These are phyloP conservation scores for Scytalidium sp. DNA, from an alignment of 2,329 filamentous ascomycete genomes.

Conservation along the genomic window DNA sequence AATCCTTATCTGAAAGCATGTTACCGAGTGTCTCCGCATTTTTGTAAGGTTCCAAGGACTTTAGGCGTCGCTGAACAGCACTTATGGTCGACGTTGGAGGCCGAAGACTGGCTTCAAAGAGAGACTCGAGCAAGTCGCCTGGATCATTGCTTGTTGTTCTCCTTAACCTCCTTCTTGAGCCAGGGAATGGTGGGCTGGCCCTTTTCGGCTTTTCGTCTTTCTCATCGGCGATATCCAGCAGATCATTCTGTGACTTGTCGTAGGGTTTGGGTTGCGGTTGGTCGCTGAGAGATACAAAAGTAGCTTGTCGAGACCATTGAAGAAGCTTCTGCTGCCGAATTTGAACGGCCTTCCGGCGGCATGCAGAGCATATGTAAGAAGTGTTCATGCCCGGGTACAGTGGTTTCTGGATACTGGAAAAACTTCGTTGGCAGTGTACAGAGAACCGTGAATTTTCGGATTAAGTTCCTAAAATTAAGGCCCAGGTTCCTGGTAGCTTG, in stretches of 20 bases:
- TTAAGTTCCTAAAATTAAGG: neutral
- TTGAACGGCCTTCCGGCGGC: slow-evolving; percentile 18
- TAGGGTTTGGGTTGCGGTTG: slow-evolving; percentile 11
- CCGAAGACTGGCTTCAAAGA: slow-evolving; percentile 25
- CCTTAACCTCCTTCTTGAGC: slow-evolving; percentile 3
- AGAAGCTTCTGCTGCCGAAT: slow-evolving; percentile 10
- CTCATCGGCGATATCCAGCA: slow-evolving; percentile 7
- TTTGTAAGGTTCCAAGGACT: slow-evolving; percentile 22
- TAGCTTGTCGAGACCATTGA: slow-evolving; percentile 20
- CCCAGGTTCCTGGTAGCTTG: neutral
- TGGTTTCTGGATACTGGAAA: neutral
- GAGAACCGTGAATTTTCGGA: neutral
- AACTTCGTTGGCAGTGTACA: too few species aligned
- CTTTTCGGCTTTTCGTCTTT: neutral
- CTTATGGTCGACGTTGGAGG: slow-evolving; percentile 5
- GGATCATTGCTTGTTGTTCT: slow-evolving; percentile 5
- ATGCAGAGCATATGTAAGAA: slow-evolving; percentile 25
- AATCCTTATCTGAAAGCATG: slow-evolving; percentile 18
- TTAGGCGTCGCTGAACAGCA: slow-evolving; percentile 1
- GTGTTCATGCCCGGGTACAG: slow-evolving; percentile 18
- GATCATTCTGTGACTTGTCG: slow-evolving; percentile 6
- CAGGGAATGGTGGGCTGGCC: neutral
- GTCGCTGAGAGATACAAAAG: slow-evolving; percentile 23
- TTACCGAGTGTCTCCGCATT: slow-evolving; percentile 20
- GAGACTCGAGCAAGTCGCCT: slow-evolving; percentile 25